phyloP scores from a whole-genome alignment of 768 basidiomycete species.

The Tylopilus plumbeoviolaceoides region DNA sequence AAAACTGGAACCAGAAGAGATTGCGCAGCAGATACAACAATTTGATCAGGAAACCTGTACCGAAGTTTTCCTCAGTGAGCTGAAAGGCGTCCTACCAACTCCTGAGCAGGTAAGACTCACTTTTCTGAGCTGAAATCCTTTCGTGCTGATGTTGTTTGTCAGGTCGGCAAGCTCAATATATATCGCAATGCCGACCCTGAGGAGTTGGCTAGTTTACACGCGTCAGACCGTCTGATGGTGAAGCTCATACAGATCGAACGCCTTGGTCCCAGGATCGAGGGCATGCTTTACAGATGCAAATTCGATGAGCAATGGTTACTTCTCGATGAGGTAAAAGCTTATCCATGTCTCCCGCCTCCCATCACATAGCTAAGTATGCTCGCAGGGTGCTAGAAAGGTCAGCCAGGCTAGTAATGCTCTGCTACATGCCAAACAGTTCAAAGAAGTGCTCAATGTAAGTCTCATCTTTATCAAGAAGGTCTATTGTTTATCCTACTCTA shows the following conservation, averaged over 20 bases:
- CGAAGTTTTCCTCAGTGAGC: slow-evolving; percentile 82
- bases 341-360: background rate
- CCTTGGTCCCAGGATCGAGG: slow-evolving; percentile 80
- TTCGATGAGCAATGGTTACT: slow-evolving; percentile 85
- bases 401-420: slow-evolving; percentile 77
- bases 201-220: slow-evolving; percentile 86
- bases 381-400: slow-evolving; percentile 75
- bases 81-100: slow-evolving; percentile 84
- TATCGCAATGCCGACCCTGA: slow-evolving; percentile 84
- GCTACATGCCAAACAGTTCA: slow-evolving; percentile 80
- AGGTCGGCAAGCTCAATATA: slow-evolving; percentile 87
- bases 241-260: slow-evolving; percentile 93
- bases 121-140: no score
- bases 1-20: slow-evolving; percentile 80
- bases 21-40: slow-evolving; percentile 76
- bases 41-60: slow-evolving; percentile 88
- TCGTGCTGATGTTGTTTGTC: background rate
- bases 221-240: slow-evolving; percentile 95
- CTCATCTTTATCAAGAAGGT: slow-evolving; percentile 18
- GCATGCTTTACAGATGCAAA: slow-evolving; percentile 90
- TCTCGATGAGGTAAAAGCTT: slow-evolving; percentile 64
- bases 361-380: slow-evolving; percentile 4
- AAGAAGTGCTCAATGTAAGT: slow-evolving; percentile 77
- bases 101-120: slow-evolving; percentile 77
- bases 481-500: slow-evolving; percentile 22